Base-by-base conservation (phyloP, 1,284 basidiomycete genomes). In the Moesziomyces antarcticus region DNA sequence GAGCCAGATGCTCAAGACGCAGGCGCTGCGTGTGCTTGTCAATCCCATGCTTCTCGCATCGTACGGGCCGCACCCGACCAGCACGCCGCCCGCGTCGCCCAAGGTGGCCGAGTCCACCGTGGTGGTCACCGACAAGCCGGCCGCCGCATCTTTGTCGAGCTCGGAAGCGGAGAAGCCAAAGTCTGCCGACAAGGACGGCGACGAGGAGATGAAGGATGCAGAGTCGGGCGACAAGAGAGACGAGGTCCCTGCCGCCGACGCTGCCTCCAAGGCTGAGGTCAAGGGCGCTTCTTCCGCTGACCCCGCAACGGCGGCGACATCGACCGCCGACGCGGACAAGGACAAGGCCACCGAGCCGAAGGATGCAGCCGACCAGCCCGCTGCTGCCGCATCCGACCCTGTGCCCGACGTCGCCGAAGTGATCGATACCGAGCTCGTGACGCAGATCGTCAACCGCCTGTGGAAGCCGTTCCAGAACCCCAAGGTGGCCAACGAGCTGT, bases 11-110 rank as follows among this genome's bases (percentile, higher is more conserved):
- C 91, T 93, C 85, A 98, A 97, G 85, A 91, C 91, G 3, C 89
- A 91, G 73, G 92, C 93, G 78, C 87, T 99, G 49, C 91, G 94
- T 6, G 90, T 93, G 65, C 87, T 99, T 62, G 87, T 99, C 80
- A 96, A 94, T 43, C 97, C 97, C 1, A 92, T 90, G 21, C 87
- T 99, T 10, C 87, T 94, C 33, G 88, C 93, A 37, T 90, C 94
- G 70, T 91, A 92, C 43, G 53, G 57, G 21, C 56, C 64, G 30
- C 50, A 60, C 21, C 63, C 51, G 18, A 51, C 61, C 11, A 54
- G 48, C 51, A 45, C 61, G 50, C 59, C 66, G 6, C 48, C 52
- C n/a, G 40, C 59, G 13, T 68, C 66, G 37, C 66, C 59, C 14
- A 66, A 63, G 46, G 50, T 57, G 13, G 49, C 47, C 3, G 30